Percentiles rank a stretch among this genome's conserved stretches.
These are phyloP conservation scores for Albatrellus sp. DNA, from an alignment of 1,284 basidiomycete species.

Conservation along the genomic window DNA sequence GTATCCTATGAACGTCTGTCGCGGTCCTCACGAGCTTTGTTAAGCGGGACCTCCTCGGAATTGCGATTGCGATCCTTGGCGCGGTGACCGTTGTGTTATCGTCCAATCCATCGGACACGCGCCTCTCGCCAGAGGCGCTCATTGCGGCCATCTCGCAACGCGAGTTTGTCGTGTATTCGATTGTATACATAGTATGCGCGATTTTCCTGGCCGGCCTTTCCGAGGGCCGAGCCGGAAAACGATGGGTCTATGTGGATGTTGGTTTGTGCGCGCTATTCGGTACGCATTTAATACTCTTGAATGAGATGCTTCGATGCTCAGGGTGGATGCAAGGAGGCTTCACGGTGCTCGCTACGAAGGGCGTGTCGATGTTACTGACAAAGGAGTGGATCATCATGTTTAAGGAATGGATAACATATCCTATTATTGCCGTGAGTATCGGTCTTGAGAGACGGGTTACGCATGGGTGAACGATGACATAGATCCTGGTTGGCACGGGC, in stretches of 20 bases:
- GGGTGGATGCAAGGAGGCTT: slow-evolving; percentile 56
- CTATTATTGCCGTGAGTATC: slow-evolving; percentile 44
- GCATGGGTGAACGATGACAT: background rate
- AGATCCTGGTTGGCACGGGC: slow-evolving; percentile 73
- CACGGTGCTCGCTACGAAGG: slow-evolving; percentile 91
- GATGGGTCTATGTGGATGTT: slow-evolving; percentile 77
- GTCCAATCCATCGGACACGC: slow-evolving; percentile 56
- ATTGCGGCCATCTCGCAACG: slow-evolving; percentile 57
- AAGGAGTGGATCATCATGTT: slow-evolving; percentile 67
- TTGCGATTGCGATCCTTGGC: slow-evolving; percentile 70
- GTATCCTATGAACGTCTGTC: background rate
- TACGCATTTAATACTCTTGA: slow-evolving; percentile 18
- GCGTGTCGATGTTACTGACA: slow-evolving; percentile 76
- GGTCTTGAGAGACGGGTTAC: background rate
- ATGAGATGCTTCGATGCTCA: background rate
- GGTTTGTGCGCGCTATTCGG: slow-evolving; percentile 83
- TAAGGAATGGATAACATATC: slow-evolving; percentile 70
- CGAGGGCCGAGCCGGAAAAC: slow-evolving; percentile 42
- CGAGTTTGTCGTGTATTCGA: slow-evolving; percentile 66
- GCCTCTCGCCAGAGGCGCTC: slow-evolving; percentile 61
- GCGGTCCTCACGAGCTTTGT: background rate
- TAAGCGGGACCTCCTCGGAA: slow-evolving; percentile 79
- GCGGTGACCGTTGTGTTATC: slow-evolving; percentile 88
- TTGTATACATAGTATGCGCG: slow-evolving; percentile 44
- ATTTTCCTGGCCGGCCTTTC: slow-evolving; percentile 53